phyloP scores from a whole-genome alignment of 441 rosid species.

The Populus hybrid region DNA sequence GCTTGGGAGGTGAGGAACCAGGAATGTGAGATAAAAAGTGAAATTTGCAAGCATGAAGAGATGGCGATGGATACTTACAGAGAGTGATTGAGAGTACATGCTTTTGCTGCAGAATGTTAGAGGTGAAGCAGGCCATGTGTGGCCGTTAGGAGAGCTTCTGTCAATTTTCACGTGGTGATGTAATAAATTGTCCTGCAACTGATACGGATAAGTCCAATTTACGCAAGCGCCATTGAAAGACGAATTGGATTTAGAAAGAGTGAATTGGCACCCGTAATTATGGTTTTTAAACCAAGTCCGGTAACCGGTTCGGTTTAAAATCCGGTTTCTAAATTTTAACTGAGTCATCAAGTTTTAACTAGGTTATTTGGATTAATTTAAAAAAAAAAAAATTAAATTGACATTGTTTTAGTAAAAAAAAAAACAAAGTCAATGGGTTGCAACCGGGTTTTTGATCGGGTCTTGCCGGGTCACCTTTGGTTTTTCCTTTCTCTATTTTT shows the following conservation, averaged over 20 bases:
- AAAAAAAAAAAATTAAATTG: no score
- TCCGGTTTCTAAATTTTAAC: no score
- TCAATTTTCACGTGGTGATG: neutral
- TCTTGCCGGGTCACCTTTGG: no score
- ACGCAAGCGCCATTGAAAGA: neutral
- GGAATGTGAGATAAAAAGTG: slow-evolving; percentile 22
- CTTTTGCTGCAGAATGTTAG: slow-evolving; percentile 22
- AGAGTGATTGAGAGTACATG: slow-evolving; percentile 21
- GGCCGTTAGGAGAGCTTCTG: slow-evolving; percentile 33
- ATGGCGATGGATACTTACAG: slow-evolving; percentile 27
- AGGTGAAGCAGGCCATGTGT: slow-evolving; percentile 51
- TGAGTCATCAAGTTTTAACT: no score
- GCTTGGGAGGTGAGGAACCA: slow-evolving; percentile 22
- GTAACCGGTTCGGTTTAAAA: rapidly evolving
- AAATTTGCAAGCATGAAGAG: slow-evolving; percentile 20
- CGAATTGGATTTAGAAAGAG: neutral
- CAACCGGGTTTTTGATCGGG: no score
- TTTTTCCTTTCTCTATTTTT: no score
- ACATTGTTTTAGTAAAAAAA: no score
- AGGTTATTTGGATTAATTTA: no score
- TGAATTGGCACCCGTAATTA: no score
- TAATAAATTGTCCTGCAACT: neutral
- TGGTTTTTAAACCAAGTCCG: no score
- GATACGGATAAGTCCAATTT: neutral
- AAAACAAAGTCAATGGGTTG: no score